phyloP scores from a whole-genome alignment of 2,329 filamentous ascomycete species.

The Emergomyces africanus region DNA sequence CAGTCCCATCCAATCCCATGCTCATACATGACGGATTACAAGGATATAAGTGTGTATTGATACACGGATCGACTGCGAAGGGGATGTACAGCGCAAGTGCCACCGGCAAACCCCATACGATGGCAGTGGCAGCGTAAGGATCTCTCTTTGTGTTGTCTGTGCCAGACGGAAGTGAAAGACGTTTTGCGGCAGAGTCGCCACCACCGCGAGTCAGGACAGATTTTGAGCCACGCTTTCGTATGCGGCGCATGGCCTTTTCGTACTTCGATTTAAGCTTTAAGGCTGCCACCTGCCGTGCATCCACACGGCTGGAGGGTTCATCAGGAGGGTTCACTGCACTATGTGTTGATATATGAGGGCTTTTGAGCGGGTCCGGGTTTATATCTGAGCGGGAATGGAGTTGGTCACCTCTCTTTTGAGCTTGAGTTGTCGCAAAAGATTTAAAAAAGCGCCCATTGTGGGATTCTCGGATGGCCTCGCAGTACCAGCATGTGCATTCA shows the following conservation, averaged over 20 bases:
- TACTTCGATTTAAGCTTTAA: neutral
- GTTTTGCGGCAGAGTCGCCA: neutral
- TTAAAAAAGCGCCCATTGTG: constrained; percentile 33
- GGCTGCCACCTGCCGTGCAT: constrained; percentile 8
- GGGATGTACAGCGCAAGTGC: constrained; percentile 35
- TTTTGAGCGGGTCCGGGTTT: constrained; percentile 40
- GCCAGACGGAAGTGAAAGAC: neutral
- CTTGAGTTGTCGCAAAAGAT: constrained; percentile 37
- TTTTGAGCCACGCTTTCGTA: constrained; percentile 15
- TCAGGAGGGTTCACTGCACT: constrained; percentile 43
- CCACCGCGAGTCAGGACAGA: neutral
- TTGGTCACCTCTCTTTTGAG: constrained; percentile 38
- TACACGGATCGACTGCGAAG: constrained; percentile 33
- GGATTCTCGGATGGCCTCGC: constrained; percentile 53
- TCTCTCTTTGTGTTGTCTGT: neutral
- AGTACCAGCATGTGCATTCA: constrained; percentile 75
- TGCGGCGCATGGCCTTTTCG: constrained; percentile 19
- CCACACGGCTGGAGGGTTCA: constrained; percentile 3
- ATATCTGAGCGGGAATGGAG: constrained; percentile 29
- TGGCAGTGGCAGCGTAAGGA: constrained; percentile 13
- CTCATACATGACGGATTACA: constrained; percentile 35
- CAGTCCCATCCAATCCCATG: constrained; percentile 25
- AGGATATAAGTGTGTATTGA: constrained; percentile 31
- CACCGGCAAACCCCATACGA: constrained; percentile 35
- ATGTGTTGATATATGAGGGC: constrained; percentile 61